Percentiles rank a stretch among this genome's conserved stretches.
These are phyloP conservation scores for Akanthomyces dipterigenus DNA, from an alignment of 2,329 filamentous ascomycete species.

Conservation along the genomic window DNA sequence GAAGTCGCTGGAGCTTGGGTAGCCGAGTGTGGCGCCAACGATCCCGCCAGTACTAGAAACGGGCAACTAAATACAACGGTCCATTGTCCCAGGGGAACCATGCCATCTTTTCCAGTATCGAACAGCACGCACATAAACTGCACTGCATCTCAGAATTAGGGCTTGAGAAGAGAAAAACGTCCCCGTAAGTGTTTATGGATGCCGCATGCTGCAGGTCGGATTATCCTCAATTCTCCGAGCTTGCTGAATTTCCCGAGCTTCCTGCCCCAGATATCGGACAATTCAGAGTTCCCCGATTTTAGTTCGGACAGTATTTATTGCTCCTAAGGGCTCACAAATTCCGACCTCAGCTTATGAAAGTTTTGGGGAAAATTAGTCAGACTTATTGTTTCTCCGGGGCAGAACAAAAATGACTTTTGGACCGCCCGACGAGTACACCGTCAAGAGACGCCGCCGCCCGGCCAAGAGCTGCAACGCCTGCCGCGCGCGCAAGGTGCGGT, in stretches of 20 bases:
- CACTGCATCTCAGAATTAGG: too few species aligned
- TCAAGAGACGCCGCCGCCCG: conserved; percentile 7
- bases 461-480: conserved; percentile 11
- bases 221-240: background rate
- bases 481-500: conserved; percentile 7
- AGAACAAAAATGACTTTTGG: background rate
- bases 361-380: background rate
- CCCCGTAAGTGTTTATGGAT: too few species aligned
- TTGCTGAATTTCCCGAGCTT: background rate
- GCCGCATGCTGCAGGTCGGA: background rate
- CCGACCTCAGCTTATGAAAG: too few species aligned
- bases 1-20: too few species aligned
- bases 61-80: too few species aligned
- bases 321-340: background rate
- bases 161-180: too few species aligned
- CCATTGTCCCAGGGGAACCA: too few species aligned
- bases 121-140: too few species aligned
- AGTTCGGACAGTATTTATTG: background rate
- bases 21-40: too few species aligned
- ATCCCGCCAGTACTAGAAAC: too few species aligned
- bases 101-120: too few species aligned
- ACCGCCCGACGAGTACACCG: background rate
- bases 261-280: background rate
- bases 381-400: background rate
- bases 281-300: background rate